A percentile compares a stretch with the other conserved stretches of the same genome.
These are phyloP conservation scores for Auricularia sp. DNA, from an alignment of 768 basidiomycete genomes.

Conservation along the genomic window DNA sequence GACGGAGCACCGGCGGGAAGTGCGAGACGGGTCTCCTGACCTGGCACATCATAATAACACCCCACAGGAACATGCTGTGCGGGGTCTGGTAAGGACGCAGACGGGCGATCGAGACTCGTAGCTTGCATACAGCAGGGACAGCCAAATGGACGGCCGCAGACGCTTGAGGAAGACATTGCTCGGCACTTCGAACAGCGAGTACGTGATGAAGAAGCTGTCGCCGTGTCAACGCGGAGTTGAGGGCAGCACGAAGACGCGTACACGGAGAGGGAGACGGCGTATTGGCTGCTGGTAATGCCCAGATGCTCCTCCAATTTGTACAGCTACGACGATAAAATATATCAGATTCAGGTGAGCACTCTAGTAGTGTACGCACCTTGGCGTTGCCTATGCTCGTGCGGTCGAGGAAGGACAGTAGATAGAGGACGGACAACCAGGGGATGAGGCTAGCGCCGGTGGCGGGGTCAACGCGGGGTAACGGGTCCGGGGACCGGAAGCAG, in stretches of 20 bases:
- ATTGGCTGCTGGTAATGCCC: conserved; percentile 53
- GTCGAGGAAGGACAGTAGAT: conserved; percentile 63
- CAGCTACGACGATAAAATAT: conserved; percentile 28
- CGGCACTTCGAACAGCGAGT: conserved; percentile 32
- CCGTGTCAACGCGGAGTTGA: background rate
- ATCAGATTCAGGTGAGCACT: background rate
- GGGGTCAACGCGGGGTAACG: background rate
- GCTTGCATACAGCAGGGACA: conserved; percentile 36
- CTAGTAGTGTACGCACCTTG: conserved; percentile 17
- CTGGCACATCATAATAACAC: conserved; percentile 53
- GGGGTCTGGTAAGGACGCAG: background rate
- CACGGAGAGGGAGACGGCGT: conserved; percentile 49
- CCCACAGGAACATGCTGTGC: conserved; percentile 54
- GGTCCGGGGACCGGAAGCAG: conserved; percentile 33
- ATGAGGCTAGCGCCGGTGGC: conserved; percentile 9
- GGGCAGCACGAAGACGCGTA: conserved; percentile 61
- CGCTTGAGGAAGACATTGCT: conserved; percentile 66
- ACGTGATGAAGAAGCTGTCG: conserved; percentile 1
- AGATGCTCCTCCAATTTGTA: conserved; percentile 52
- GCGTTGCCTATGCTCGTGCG: conserved; percentile 46
- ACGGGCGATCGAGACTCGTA: background rate
- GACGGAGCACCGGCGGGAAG: background rate
- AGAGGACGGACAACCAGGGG: conserved; percentile 47
- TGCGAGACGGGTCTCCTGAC: background rate
- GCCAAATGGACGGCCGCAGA: conserved; percentile 66